Evolutionary conservation across 1,284 basidiomycete species (phyloP).

Genomic region (Boletellus deceptivus): DNA sequence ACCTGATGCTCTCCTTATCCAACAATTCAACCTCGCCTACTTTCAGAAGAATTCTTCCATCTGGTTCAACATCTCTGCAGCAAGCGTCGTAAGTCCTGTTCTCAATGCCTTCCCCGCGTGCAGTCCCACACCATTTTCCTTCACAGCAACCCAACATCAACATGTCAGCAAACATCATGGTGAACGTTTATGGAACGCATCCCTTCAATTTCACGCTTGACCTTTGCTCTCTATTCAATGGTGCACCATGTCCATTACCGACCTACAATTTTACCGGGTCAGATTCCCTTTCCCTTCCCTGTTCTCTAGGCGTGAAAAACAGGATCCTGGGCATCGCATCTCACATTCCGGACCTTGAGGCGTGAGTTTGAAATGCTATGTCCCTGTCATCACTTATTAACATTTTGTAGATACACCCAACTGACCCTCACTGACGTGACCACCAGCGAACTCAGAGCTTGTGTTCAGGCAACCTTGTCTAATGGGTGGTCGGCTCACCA

Average conservation of each 20-base stretch:
- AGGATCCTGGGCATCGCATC: constrained; percentile 81
- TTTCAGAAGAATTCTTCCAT: constrained; percentile 68
- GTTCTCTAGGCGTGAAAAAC: constrained; percentile 49
- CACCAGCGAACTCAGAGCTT: constrained; percentile 76
- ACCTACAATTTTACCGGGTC: constrained; percentile 83
- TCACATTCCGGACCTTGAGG: constrained; percentile 89
- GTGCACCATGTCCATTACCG: constrained; percentile 86
- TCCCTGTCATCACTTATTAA: constrained; percentile 4
- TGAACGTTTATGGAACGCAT: constrained; percentile 81
- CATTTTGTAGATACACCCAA: constrained; percentile 58
- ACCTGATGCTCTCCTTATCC: constrained; percentile 75
- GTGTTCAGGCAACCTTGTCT: constrained; percentile 86
- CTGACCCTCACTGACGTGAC: constrained; percentile 70
- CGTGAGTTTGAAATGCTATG: constrained; percentile 31
- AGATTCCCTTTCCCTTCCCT: constrained; percentile 73
- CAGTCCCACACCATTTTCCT: constrained; percentile 28
- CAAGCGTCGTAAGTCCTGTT: constrained; percentile 59
- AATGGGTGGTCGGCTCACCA: constrained; percentile 88
- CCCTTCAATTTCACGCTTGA: constrained; percentile 77
- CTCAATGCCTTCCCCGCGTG: constrained; percentile 14
- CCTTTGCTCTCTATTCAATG: constrained; percentile 72
- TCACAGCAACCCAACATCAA: constrained; percentile 68
- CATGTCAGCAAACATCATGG: constrained; percentile 73
- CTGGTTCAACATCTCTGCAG: constrained; percentile 72
- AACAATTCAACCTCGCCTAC: constrained; percentile 79